Evolutionary conservation across 2,329 filamentous ascomycete genomes (phyloP).

Genomic region (Penicillium sp.): DNA sequence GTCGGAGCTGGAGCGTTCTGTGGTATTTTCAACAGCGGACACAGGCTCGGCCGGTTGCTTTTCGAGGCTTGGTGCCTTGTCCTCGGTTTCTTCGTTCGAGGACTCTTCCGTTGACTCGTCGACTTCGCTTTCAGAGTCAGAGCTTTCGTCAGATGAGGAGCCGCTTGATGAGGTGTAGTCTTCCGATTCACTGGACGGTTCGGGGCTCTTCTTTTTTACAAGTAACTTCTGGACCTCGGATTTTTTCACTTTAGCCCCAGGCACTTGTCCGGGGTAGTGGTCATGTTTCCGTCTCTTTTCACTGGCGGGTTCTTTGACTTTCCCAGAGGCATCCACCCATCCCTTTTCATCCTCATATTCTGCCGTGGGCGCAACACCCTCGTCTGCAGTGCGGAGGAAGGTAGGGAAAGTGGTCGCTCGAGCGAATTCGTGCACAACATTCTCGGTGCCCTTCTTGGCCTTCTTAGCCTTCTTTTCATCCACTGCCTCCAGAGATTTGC

Average conservation of each 20-base stretch:
- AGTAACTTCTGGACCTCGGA: slow-evolving; percentile 9
- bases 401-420: slow-evolving; percentile 76
- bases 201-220: slow-evolving; percentile 11
- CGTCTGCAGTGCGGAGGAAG: slow-evolving; percentile 60
- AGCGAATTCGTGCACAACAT: slow-evolving; percentile 81
- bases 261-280: slow-evolving; percentile 26
- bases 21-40: slow-evolving; percentile 4
- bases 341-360: slow-evolving; percentile 79
- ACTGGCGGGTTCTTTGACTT: slow-evolving; percentile 51
- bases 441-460: slow-evolving; percentile 55
- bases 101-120: slow-evolving; percentile 22
- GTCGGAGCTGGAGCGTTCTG: slow-evolving; percentile 10
- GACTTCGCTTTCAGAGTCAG: slow-evolving; percentile 23
- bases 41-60: slow-evolving; percentile 6
- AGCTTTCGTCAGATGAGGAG: slow-evolving; percentile 26
- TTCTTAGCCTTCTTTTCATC: slow-evolving; percentile 46
- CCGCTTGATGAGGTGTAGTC: slow-evolving; percentile 37
- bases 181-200: slow-evolving; percentile 21
- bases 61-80: slow-evolving; percentile 4
- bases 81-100: slow-evolving; percentile 21
- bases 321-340: slow-evolving; percentile 76
- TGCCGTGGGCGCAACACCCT: slow-evolving; percentile 44
- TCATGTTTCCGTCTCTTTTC: slow-evolving; percentile 26
- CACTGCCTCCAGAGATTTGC: slow-evolving; percentile 24
- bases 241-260: slow-evolving; percentile 28